A percentile compares a stretch with the other conserved stretches of the same genome.
phyloP scores from a whole-genome alignment of 352 stramenopile species.

The Poterioochromonas sp. region DNA sequence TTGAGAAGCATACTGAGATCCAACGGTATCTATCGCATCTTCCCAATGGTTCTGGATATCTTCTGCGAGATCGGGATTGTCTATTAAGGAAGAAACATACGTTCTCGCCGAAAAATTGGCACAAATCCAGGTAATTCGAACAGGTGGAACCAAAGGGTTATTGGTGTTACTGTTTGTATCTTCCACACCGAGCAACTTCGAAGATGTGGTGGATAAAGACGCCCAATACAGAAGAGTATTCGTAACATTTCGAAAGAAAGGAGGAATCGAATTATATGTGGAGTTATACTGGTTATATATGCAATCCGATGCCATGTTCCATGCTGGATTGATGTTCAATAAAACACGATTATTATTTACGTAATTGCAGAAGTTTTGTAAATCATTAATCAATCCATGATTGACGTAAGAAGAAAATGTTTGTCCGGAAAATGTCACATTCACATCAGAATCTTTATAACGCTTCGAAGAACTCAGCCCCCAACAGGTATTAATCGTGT shows the following conservation, averaged over 20 bases:
- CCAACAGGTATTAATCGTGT: not conserved
- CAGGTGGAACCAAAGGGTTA: not conserved
- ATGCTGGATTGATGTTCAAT: not conserved
- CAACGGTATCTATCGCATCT: not conserved
- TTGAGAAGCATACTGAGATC: not conserved
- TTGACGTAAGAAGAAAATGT: not conserved
- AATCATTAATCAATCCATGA: not conserved
- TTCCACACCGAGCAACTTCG: not conserved
- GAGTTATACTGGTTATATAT: conserved; percentile 5
- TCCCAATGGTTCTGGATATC: not conserved
- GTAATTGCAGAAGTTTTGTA: not conserved
- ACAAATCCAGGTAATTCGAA: not conserved
- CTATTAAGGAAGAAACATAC: not conserved
- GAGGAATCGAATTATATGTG: not conserved
- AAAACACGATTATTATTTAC: not conserved
- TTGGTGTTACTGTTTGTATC: not conserved
- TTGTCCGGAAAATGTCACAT: no score
- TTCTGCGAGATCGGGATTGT: not conserved
- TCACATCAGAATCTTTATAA: not conserved
- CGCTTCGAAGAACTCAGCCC: not conserved
- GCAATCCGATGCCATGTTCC: not conserved
- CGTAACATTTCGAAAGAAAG: not conserved
- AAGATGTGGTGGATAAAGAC: not conserved
- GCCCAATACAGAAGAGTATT: not conserved
- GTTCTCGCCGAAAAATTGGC: not conserved